Base-by-base conservation (phyloP, 192 early-diverging fungal species). In the Dimargaris xerosporica region DNA sequence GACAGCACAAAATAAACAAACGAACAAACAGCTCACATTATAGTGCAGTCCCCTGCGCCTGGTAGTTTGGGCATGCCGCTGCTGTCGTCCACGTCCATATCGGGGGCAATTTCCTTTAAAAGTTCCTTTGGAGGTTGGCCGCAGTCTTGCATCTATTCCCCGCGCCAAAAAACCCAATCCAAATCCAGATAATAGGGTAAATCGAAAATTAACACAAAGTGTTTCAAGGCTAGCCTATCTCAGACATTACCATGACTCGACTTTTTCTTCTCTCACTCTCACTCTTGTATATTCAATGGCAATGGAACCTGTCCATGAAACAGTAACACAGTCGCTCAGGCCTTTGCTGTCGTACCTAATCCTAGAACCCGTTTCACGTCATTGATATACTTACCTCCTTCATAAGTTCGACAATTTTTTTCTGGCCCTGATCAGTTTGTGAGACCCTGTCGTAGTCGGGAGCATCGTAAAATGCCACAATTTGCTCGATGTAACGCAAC, bases 121-220 rank as follows among this genome's bases (percentile, higher is more conserved):
- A 99, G 77, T 60, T 85, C 91, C 45, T 85, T 79, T 6, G 96
- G 96, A 23, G 96, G 96, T 66, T 96, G 91, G 39, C 96, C 96
- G 50, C 80, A 84, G 44, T 93, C 91, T 83, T 99, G 94, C 89
- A 99, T 94, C 82, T 89, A 66, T 47, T 28, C 44, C 58, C 51
- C 2, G 34, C n/a, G 45, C n/a, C 53, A 28, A 50, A 48, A 11
- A 61, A 45, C 19, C 42, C 43, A 54, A 59, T 12, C n/a, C 34
- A n/a, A 69, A 48, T n/a, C 12, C 55, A 44, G 0, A 26, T 62
- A 30, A 17, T 23, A 0, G 45, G 13, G 30, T 42, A 48, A n/a
- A n/a, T n/a, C n/a, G n/a, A n/a, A n/a, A n/a, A n/a, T n/a, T n/a
- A n/a, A n/a, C n/a, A n/a, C n/a, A n/a, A n/a, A n/a, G n/a, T 39